Evolutionary conservation across 2,329 filamentous ascomycete species (phyloP), one percentile per base, ranked within the genome.

Genomic region (Aspergillus pseudonomiae): DNA sequence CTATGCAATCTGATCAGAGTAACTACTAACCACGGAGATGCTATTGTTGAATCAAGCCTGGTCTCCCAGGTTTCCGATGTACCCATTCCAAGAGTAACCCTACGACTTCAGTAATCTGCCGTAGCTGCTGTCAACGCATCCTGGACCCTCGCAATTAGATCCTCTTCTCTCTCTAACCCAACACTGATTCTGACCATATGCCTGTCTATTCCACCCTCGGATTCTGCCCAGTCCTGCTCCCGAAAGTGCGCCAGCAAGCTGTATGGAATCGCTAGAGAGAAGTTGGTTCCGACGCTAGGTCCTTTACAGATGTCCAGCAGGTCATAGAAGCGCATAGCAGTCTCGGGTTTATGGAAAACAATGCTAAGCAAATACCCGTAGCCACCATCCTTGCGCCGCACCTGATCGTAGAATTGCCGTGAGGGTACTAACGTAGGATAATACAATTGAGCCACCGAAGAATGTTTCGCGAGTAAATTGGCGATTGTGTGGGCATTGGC

Each of bases 291-390:
- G 28, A 74, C 64, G 48, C 67, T 74, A 0, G 72, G 69, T 0
- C 76, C 74, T 59, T 76, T 76, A 24, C 68, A 68, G 10, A 76
- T 65, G 60, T 76, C 67, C 24, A 79, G 62, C 6, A 60, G 60
- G 60, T 78, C 69, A 62, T 75, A 75, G 58, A 78, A 78, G 1
- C 60, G 57, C 11, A 67, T 66, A 2, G 75, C 71, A 19, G 50
- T 60, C 2, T 63, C 39, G 1, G 67, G 57, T 3, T 63, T 30
- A 4, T 62, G 63, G 56, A 75, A 75, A 1, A 67, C 59, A 21
- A 76, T 62, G 24, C 65, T 68, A 3, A 75, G 50, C 2, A 76
- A 46, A 39, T 64, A 68, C 0, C 72, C 71, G 45, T 73, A 74
- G 10, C 74, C 72, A 10, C 68, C 68, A 16, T 65, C 50, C 6